These are phyloP conservation scores for Pyrus hybrid DNA, from an alignment of 331 rosid genomes.

Conservation along the genomic window DNA sequence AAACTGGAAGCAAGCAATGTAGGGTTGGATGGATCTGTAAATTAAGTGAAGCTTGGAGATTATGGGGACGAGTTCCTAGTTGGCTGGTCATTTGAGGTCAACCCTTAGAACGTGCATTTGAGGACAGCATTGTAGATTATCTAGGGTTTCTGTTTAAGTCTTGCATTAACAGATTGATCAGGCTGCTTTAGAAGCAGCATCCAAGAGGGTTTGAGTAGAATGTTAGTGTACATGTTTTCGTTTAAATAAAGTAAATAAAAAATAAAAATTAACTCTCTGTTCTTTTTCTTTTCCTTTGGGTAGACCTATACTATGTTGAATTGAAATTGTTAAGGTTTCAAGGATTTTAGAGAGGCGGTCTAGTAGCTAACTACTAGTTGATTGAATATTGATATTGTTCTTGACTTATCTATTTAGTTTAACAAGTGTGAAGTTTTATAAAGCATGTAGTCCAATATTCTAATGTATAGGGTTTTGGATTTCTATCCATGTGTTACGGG, in stretches of 20 bases:
- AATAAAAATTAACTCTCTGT: background rate
- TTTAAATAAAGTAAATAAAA: background rate
- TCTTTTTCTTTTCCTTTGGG: background rate
- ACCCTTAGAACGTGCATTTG: constrained; percentile 35
- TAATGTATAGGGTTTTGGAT: rapidly evolving
- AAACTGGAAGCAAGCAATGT: constrained; percentile 72
- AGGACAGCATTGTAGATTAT: constrained; percentile 55
- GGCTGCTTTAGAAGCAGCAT: constrained; percentile 43
- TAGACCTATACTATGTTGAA: background rate
- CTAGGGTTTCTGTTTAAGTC: constrained; percentile 64
- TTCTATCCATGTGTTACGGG: no score
- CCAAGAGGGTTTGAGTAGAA: constrained; percentile 11
- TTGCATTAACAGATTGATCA: constrained; percentile 63
- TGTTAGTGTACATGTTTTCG: background rate
- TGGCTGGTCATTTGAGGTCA: constrained; percentile 58
- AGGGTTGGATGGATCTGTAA: constrained; percentile 67
- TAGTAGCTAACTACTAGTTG: background rate
- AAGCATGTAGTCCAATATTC: no score
- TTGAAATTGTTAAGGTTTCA: background rate
- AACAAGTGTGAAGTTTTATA: no score
- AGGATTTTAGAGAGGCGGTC: background rate
- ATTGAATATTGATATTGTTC: background rate
- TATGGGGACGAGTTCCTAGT: constrained; percentile 50
- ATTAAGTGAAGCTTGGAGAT: constrained; percentile 48
- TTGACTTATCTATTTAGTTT: background rate